Base-by-base conservation (phyloP, 2,329 filamentous ascomycete species). In the Oidium heveae region DNA sequence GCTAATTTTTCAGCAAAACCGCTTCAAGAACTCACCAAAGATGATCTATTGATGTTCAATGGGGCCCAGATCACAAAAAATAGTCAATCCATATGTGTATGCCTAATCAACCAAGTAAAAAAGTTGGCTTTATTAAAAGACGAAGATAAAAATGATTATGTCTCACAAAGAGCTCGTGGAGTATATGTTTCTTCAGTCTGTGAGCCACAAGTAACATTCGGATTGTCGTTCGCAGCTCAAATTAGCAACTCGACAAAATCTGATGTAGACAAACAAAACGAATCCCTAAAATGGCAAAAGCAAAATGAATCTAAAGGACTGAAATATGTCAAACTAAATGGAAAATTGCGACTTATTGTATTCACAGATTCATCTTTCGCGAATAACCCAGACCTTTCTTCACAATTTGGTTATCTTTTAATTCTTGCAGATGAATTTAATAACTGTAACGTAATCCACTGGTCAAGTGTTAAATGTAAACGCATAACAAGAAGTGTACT, bases 401-500 rank as follows among this genome's bases (percentile, higher is more conserved):
- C n/a, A n/a, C n/a, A n/a, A n/a, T n/a, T n/a, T n/a, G n/a, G 47
- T 5, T 51, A 22, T 16, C 9, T 32, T 9, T 22, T 51, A 20
- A 32, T 51, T 22, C 24, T 51, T 9, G 24, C 47, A 6, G 8
- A 51, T 32, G 15, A 20, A 32, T 20, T 5, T 16, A 51, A 32
- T 22, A 22, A 28, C 8, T 20, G 18, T 32, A 51, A 51, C 28
- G 32, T 51, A 5, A 20, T 51, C 22, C 24, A 52, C 20, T 37
- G 50, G 50, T 52, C 50, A 34, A 34, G n/a, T 34, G 16, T 37
- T 9, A 52, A 52, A 52, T 52, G 22, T n/a, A 57, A 55, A 37
- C 8, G 53, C n/a, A 55, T 60, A 32, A 59, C 52, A 2, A 33
- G 49, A n/a, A 59, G 55, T 46, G 51, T 59, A 10, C 18, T 59